Evolutionary conservation across 441 rosid species (phyloP).

Genomic region (Erysimum pusillum): DNA sequence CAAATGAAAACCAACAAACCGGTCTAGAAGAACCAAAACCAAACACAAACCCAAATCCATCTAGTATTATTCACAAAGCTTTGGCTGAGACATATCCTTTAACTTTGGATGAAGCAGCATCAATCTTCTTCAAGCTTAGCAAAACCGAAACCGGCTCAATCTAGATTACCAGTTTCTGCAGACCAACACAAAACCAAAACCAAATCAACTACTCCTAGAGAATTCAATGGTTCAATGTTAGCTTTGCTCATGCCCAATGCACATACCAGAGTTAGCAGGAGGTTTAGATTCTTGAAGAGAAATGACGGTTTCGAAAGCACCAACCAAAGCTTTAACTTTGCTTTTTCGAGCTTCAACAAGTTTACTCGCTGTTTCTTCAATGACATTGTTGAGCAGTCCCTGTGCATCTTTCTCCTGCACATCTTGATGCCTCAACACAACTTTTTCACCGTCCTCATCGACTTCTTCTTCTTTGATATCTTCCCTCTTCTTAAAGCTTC

Average conservation of each 20-base stretch:
- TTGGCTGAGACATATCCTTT: constrained; percentile 25
- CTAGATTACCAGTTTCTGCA: constrained; percentile 38
- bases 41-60: constrained; percentile 32
- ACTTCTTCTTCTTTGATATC: constrained; percentile 44
- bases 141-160: constrained; percentile 32
- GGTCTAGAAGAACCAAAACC: constrained; percentile 5
- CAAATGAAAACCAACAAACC: constrained; percentile 18
- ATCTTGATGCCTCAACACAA: constrained; percentile 86
- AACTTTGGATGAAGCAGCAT: constrained; percentile 30
- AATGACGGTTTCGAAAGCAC: constrained; percentile 95
- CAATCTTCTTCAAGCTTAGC: constrained; percentile 36
- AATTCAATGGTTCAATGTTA: constrained; percentile 23
- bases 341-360: constrained; percentile 80
- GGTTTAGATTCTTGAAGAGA: constrained; percentile 78
- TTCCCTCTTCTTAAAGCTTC: constrained; percentile 57
- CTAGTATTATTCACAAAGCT: constrained; percentile 39
- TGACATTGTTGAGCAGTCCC: constrained; percentile 79
- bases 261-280: constrained; percentile 44
- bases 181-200: constrained; percentile 33
- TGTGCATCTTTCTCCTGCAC: constrained; percentile 71
- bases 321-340: constrained; percentile 95
- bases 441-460: constrained; percentile 53
- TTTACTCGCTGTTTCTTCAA: constrained; percentile 91
- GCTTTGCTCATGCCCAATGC: constrained; percentile 15
- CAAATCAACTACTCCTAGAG: constrained; percentile 5